Conservation (phyloP, 2,329 filamentous ascomycete species). For the Exophiala oligosperma region DNA sequence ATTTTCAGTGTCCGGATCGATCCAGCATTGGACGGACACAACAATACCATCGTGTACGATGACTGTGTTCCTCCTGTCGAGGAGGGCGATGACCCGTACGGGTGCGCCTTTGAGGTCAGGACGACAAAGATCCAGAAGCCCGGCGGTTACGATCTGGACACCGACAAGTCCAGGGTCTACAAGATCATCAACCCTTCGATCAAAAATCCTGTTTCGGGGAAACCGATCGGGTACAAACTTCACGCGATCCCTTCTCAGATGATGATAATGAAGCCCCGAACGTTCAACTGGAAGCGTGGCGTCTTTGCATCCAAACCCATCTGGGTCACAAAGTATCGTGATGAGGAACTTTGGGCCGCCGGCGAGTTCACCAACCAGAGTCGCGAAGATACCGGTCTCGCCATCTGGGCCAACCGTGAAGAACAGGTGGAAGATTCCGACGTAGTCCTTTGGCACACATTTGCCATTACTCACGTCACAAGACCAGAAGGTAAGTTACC, state of each 20-base stretch:
- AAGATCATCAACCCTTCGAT: not conserved
- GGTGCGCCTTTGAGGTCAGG: constrained; percentile 61
- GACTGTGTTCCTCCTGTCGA: constrained; percentile 54
- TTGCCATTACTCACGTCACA: constrained; percentile 31
- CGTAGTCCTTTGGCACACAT: constrained; percentile 52
- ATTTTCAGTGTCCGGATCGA: constrained; percentile 67
- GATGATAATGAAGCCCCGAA: constrained; percentile 46
- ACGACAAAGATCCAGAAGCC: constrained; percentile 47
- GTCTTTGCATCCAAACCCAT: constrained; percentile 52
- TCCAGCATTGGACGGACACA: constrained; percentile 59
- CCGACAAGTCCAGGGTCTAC: not conserved
- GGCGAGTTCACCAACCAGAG: constrained; percentile 51
- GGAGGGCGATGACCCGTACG: constrained; percentile 58
- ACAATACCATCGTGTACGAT: constrained; percentile 56
- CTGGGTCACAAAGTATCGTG: constrained; percentile 53
- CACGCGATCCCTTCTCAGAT: constrained; percentile 48
- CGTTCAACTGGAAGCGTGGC: constrained; percentile 47
- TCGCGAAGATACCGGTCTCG: constrained; percentile 46
- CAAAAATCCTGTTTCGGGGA: not conserved
- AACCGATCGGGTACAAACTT: constrained; percentile 52
- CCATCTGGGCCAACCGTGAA: constrained; percentile 44
- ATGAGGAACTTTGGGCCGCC: constrained; percentile 52
- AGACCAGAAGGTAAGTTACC: constrained; percentile 39
- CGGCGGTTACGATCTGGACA: not conserved
- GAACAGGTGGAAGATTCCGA: constrained; percentile 47